Conservation (phyloP, 2,329 filamentous ascomycete species). For the Colletotrichum salicis region DNA sequence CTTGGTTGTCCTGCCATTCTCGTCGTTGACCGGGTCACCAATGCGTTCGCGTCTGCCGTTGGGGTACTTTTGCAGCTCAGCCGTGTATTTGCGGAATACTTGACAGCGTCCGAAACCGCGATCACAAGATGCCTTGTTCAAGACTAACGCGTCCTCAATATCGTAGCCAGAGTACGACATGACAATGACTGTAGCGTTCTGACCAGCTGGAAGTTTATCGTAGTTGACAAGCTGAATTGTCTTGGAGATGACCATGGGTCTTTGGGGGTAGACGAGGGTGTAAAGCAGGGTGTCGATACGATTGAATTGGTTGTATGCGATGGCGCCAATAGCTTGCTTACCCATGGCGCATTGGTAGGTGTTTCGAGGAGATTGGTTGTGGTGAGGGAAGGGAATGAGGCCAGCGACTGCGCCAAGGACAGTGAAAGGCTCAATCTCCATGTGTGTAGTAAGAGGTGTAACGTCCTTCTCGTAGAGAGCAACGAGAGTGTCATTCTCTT, state of each 20-base stretch:
- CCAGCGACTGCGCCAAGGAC: constrained; percentile 95
- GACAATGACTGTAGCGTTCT: constrained; percentile 97
- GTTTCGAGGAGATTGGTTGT: constrained; percentile 98
- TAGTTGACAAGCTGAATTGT: constrained; percentile 98
- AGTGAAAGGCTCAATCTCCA: constrained; percentile 98
- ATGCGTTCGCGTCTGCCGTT: constrained; percentile 80
- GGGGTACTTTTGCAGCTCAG: constrained; percentile 87
- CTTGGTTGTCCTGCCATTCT: constrained; percentile 73
- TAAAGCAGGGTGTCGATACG: constrained; percentile 96
- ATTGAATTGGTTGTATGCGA: constrained; percentile 97
- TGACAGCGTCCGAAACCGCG: constrained; percentile 96
- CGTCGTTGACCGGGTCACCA: constrained; percentile 64
- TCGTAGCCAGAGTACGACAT: constrained; percentile 99
- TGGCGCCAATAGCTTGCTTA: constrained; percentile 98
- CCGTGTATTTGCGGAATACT: constrained; percentile 94
- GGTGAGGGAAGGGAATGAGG: constrained; percentile 96
- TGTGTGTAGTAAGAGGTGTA: constrained; percentile 84
- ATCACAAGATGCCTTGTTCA: constrained; percentile 96
- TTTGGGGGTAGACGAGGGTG: constrained; percentile 96
- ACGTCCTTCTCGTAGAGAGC: constrained; percentile 90
- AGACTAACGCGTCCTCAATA: constrained; percentile 96
- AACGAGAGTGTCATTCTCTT: constrained; percentile 96
- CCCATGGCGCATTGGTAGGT: constrained; percentile 99
- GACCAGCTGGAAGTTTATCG: constrained; percentile 94
- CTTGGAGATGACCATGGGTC: constrained; percentile 96